A percentile compares a stretch with the other conserved stretches of the same genome.
These are phyloP conservation scores for Colletotrichum salicis DNA, from an alignment of 2,329 filamentous ascomycete species.

Conservation along the genomic window DNA sequence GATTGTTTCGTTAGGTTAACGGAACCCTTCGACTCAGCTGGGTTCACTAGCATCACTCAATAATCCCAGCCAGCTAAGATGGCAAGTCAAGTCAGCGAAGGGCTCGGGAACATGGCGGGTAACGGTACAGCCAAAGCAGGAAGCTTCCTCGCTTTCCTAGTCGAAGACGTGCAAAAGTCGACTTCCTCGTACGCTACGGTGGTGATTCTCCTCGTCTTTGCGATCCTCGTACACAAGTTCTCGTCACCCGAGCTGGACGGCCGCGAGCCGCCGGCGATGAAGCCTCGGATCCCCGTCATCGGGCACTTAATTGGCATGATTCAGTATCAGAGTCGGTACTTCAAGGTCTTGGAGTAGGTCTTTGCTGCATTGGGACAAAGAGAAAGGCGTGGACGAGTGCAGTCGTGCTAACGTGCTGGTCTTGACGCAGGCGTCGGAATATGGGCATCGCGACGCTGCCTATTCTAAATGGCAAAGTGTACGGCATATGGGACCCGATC, in stretches of 20 bases:
- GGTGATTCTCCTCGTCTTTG: background rate
- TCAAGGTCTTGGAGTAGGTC: conserved; percentile 50
- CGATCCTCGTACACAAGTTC: background rate
- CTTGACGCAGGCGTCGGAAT: conserved; percentile 37
- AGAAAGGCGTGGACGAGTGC: conserved; percentile 40
- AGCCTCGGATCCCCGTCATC: conserved; percentile 54
- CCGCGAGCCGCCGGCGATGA: conserved; percentile 55
- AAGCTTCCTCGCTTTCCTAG: conserved; percentile 8
- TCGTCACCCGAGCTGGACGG: conserved; percentile 39
- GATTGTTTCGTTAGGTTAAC: background rate
- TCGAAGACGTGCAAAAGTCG: conserved; percentile 3
- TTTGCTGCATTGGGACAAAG: no score
- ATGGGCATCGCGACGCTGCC: conserved; percentile 55
- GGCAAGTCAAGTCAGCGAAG: background rate
- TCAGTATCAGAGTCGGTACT: conserved; percentile 49
- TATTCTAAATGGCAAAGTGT: conserved; percentile 55
- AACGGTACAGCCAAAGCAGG: conserved; percentile 11
- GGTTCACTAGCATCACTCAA: background rate
- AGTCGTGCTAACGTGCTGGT: conserved; percentile 40
- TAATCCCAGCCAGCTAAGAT: background rate
- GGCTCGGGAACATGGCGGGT: background rate
- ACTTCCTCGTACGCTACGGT: background rate
- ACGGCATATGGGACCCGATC: conserved; percentile 54
- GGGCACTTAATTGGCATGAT: conserved; percentile 59
- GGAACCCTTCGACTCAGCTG: background rate